These are phyloP conservation scores for Massospora cicadina DNA, from an alignment of 371 early-diverging fungal species.

Conservation along the genomic window DNA sequence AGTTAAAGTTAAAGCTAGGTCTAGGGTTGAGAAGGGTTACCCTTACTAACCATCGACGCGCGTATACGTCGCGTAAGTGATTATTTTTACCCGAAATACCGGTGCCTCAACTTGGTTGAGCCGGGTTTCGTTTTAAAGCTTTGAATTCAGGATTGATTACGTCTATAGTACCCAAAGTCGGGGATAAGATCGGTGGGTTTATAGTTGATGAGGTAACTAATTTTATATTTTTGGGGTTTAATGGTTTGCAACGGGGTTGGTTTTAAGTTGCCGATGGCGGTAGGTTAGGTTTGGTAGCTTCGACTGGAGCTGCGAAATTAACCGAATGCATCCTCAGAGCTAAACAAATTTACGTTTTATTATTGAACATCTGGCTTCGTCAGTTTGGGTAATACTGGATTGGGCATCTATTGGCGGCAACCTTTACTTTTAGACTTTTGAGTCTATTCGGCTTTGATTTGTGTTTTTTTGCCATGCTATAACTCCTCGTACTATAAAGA, in stretches of 20 bases:
- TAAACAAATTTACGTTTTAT: not conserved
- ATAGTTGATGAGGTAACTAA: not conserved
- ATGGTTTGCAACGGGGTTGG: too few species aligned
- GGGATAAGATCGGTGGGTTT: not conserved
- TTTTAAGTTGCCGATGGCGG: too few species aligned
- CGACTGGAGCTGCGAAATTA: not conserved
- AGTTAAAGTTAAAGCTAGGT: not conserved
- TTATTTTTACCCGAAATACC: too few species aligned
- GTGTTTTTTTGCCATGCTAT: too few species aligned
- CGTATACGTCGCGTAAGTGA: not conserved
- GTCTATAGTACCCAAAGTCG: not conserved
- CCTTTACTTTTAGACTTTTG: too few species aligned
- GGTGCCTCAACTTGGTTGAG: not conserved
- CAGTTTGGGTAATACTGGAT: too few species aligned
- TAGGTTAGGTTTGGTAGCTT: too few species aligned
- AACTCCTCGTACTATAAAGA: too few species aligned
- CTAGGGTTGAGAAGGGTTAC: not conserved
- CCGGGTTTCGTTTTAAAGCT: not conserved
- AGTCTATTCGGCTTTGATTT: too few species aligned
- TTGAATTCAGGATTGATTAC: not conserved
- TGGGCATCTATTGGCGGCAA: too few species aligned
- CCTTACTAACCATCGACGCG: not conserved
- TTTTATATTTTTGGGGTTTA: not conserved
- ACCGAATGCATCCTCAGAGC: not conserved
- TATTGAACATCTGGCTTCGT: too few species aligned